Evolutionary conservation across 2,329 filamentous ascomycete genomes (phyloP).

Genomic region (Penicillium sp.): DNA sequence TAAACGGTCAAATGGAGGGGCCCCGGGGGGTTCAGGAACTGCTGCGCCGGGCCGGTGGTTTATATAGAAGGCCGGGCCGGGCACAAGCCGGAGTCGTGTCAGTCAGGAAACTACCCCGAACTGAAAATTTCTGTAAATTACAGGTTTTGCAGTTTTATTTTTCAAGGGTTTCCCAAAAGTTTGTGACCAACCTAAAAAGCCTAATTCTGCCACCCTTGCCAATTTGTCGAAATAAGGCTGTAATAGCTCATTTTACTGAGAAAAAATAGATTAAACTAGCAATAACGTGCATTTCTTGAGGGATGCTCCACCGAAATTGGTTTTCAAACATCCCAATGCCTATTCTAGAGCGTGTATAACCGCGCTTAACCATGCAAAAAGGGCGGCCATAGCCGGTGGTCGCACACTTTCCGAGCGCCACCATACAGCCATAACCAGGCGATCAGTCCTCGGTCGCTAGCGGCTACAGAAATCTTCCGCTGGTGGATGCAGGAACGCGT

Average conservation of each 20-base stretch:
- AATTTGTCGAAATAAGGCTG: background rate
- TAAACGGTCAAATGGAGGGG: slow-evolving; percentile 1
- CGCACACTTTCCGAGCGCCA: background rate
- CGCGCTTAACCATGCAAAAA: background rate
- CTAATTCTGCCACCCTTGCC: background rate
- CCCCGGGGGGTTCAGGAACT: slow-evolving; percentile 3
- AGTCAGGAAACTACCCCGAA: background rate
- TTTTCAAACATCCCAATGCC: background rate
- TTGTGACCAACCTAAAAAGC: background rate
- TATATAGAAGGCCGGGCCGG: slow-evolving; percentile 2
- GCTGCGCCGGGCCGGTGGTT: slow-evolving; percentile 2
- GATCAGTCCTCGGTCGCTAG: background rate
- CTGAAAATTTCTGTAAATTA: background rate
- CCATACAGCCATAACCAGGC: background rate
- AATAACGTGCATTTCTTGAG: background rate
- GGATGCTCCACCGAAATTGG: background rate
- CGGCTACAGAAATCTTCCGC: background rate
- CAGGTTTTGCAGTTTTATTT: background rate
- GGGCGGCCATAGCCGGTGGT: background rate
- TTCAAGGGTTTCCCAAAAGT: background rate
- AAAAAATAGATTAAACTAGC: background rate
- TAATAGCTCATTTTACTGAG: background rate
- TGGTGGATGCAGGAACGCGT: background rate
- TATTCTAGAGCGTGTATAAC: background rate
- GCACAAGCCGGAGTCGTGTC: background rate